Evolutionary conservation across 768 basidiomycete genomes (phyloP), one percentile per base, ranked within the genome.

Genomic region (Pisolithus sp.): DNA sequence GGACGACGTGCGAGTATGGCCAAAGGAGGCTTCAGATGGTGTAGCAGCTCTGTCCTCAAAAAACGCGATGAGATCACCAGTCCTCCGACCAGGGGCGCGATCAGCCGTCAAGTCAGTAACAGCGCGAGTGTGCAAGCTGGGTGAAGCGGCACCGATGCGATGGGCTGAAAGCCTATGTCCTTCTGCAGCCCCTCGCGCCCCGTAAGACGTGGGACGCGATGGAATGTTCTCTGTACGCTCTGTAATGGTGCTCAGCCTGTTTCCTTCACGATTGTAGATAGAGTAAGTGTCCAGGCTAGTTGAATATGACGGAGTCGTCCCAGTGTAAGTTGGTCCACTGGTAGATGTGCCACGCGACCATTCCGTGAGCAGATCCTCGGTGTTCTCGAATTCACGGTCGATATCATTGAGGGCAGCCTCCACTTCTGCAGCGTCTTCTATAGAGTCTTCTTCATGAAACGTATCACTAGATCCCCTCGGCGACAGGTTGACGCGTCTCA

Each of bases 41-140:
- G 68, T 67, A 17, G 65, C 70, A 7, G 77, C 71, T 51, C 71
- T 74, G 53, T 78, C 75, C 55, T 83, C 89, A 53, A 89, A 91
- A 26, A 84, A 80, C 0, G 88, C 86, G 37, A 86, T 85, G 46
- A 91, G 76, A 50, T 86, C 82, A 13, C 76, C 84, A 0, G 86
- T 75, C 15, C 85, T 79, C 34, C 82, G 64, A n/a, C 69, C 68
- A 24, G 80, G 79, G 42, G 76, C 79, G 8, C 70, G 68, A 47
- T 74, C 77, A 12, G 73, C 63, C 9, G 66, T 69, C 2, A 83
- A 73, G 45, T 88, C 86, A 0, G 85, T 85, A 1, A 75, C 73
- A 17, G 81, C 71, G 31, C 85, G 77, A 8, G 71, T 71, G 60
- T 86, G 84, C 17, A 62, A 45, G 48, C 65, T 69, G 1, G 76